phyloP scores from a whole-genome alignment of 164 flowering plant genomes.

The Akebia trifoliata region DNA sequence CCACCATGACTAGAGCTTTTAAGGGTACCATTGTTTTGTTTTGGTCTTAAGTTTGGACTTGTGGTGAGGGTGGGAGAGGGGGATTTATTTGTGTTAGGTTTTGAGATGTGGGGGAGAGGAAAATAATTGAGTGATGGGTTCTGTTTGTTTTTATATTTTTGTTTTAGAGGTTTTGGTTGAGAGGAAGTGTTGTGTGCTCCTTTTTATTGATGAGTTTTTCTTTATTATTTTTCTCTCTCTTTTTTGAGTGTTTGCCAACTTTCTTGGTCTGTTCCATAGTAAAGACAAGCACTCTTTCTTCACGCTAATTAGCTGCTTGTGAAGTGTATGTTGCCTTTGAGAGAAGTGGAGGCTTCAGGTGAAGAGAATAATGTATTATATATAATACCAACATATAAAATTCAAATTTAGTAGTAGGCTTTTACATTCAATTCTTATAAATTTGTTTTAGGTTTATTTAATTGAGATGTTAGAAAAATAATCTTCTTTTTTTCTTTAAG shows the following conservation, averaged over 20 bases:
- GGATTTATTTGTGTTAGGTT: conserved; percentile 24
- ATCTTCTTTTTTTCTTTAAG: background rate
- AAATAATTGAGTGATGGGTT: conserved; percentile 17
- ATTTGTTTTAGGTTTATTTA: conserved; percentile 2
- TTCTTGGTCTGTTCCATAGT: conserved; percentile 12
- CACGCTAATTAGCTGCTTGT: conserved; percentile 5
- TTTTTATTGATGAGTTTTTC: background rate
- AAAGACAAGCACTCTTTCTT: conserved; percentile 17
- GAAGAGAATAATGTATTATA: conserved; percentile 6
- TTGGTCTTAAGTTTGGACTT: conserved; percentile 8
- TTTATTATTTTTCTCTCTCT: background rate
- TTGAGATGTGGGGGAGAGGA: conserved; percentile 9
- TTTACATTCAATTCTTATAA: conserved; percentile 7
- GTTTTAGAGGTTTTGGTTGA: conserved; percentile 1
- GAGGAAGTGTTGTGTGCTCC: background rate
- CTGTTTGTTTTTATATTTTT: conserved; percentile 4
- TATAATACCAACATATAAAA: background rate
- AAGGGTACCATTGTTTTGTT: conserved; percentile 10
- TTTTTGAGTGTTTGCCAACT: conserved; percentile 8
- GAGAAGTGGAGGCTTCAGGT: background rate
- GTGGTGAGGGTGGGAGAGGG: conserved; percentile 7
- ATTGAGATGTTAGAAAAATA: background rate
- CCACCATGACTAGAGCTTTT: conserved; percentile 11
- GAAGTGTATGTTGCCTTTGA: background rate
- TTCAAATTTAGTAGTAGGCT: background rate